phyloP scores from a whole-genome alignment of 768 basidiomycete species.

The Leucocoprinus leucothites region DNA sequence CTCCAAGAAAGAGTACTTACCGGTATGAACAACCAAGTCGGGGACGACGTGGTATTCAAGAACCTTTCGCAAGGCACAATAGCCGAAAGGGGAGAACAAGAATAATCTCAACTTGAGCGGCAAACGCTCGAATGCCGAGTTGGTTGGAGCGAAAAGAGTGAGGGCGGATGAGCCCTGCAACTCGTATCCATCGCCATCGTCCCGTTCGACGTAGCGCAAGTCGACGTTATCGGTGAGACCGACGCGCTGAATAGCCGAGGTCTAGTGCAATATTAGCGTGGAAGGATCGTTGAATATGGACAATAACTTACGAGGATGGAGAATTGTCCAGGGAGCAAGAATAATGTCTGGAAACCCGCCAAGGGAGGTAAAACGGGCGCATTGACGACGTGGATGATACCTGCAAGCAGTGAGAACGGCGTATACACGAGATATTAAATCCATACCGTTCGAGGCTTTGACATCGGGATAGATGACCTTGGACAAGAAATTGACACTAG shows the following conservation, averaged over 20 bases:
- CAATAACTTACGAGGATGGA: conserved; percentile 41
- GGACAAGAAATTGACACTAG: conserved; percentile 48
- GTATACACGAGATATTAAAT: not conserved
- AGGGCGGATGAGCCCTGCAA: conserved; percentile 43
- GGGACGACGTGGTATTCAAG: conserved; percentile 59
- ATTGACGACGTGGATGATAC: conserved; percentile 50
- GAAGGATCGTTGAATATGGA: not conserved
- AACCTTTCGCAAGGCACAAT: conserved; percentile 46
- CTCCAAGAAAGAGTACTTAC: conserved; percentile 25
- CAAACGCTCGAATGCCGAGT: conserved; percentile 42
- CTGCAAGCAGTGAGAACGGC: conserved; percentile 18
- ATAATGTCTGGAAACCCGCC: conserved; percentile 45
- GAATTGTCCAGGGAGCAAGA: conserved; percentile 39
- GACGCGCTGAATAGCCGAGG: conserved; percentile 53
- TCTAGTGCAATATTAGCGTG: conserved; percentile 28
- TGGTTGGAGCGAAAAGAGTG: conserved; percentile 55
- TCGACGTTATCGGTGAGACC: conserved; percentile 42
- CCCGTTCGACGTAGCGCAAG: conserved; percentile 37
- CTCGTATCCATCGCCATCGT: conserved; percentile 32
- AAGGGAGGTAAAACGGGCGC: conserved; percentile 56
- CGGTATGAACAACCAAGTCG: conserved; percentile 44
- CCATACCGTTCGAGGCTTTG: conserved; percentile 49
- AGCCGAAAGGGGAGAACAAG: conserved; percentile 62
- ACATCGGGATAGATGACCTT: conserved; percentile 39
- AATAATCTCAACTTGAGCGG: conserved; percentile 49